A percentile compares a stretch with the other conserved stretches of the same genome.
Evolutionary conservation across 768 basidiomycete genomes (phyloP).

Genomic region (Phylloporus sp.): DNA sequence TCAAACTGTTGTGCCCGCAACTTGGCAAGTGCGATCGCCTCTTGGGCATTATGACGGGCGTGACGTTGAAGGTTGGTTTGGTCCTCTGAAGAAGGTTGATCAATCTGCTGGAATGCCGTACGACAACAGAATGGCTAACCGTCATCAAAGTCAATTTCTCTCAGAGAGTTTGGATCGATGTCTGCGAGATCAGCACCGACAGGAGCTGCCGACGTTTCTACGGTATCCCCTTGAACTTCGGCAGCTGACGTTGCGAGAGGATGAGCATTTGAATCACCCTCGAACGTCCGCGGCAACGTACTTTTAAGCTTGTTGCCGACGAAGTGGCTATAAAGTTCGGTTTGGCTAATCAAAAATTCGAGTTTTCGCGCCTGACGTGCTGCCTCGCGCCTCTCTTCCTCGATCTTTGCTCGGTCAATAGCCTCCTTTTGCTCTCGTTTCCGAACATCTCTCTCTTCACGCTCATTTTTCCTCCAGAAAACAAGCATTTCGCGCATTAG

Average conservation of each 20-base stretch:
- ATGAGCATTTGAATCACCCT: constrained; percentile 15
- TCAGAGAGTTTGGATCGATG: constrained; percentile 46
- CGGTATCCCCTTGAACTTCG: constrained; percentile 64
- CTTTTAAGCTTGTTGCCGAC: constrained; percentile 95
- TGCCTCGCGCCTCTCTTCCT: constrained; percentile 91
- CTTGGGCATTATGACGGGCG: constrained; percentile 84
- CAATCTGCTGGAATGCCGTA: background rate
- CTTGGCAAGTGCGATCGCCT: constrained; percentile 74
- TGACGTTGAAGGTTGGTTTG: constrained; percentile 80
- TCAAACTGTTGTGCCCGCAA: constrained; percentile 84
- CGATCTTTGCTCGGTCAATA: constrained; percentile 76
- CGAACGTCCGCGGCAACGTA: constrained; percentile 33
- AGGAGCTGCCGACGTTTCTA: constrained; percentile 40
- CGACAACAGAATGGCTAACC: constrained; percentile 44
- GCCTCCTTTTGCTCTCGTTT: constrained; percentile 95
- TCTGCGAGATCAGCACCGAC: constrained; percentile 56
- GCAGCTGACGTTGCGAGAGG: constrained; percentile 45
- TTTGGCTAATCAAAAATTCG: constrained; percentile 98
- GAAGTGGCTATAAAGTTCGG: constrained; percentile 98
- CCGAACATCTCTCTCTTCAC: constrained; percentile 88
- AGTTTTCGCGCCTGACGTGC: constrained; percentile 92
- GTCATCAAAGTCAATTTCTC: constrained; percentile 87
- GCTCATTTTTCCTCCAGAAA: constrained; percentile 98
- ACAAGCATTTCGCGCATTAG: constrained; percentile 95
- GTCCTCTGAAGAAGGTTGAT: constrained; percentile 55